Evolutionary conservation across 2,329 filamentous ascomycete species (phyloP), one percentile per base, ranked within the genome.

Genomic region (Apiospora kogelbergensis): DNA sequence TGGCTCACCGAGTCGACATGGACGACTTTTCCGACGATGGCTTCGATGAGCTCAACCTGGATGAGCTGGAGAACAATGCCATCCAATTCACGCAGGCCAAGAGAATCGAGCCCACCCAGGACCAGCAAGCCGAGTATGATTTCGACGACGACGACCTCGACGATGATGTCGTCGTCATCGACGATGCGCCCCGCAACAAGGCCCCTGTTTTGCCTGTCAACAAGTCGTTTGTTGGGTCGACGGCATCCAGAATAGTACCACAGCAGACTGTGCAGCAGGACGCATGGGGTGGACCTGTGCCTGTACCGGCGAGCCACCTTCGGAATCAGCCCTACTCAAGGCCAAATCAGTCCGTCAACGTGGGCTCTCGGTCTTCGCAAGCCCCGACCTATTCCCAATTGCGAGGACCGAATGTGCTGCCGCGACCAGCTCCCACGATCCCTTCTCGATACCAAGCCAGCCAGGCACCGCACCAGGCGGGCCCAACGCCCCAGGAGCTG

Each of bases 21-120:
- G 88, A 90, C 80, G 86, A 88, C 71, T 91, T 89, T 76, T 88
- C 84, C 70, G 89, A 91, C 76, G 89, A 90, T 76, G 88, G 85
- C 70, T 83, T 92, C 73, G 88, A 91, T 77, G 83, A 86, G 48
- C 80, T 91, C 53, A 86, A 89, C 72, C 80, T 91, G 3, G 83
- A 88, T 73, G 88, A 90, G 76, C 86, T 92, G 71, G 90, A 92
- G 76, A 85, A 86, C 74, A 85, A 86, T 75, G 89, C 89, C 46
- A 88, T 91, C 72, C 86, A 86, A 72, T 85, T 85, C 72, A 91
- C 89, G 5, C 88, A 90, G 73, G 83, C 81, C 42, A 82, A 80
- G 60, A 76, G 76, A 67, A 74, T 67, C 72, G 75, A 68, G 67
- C 73, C 66, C 67, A 75, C 66, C 3, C 73, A 72, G 60, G 64